Percentiles rank a stretch among this genome's conserved stretches.
phyloP scores from a whole-genome alignment of 1,284 basidiomycete genomes.

The Fistulina hepatica region DNA sequence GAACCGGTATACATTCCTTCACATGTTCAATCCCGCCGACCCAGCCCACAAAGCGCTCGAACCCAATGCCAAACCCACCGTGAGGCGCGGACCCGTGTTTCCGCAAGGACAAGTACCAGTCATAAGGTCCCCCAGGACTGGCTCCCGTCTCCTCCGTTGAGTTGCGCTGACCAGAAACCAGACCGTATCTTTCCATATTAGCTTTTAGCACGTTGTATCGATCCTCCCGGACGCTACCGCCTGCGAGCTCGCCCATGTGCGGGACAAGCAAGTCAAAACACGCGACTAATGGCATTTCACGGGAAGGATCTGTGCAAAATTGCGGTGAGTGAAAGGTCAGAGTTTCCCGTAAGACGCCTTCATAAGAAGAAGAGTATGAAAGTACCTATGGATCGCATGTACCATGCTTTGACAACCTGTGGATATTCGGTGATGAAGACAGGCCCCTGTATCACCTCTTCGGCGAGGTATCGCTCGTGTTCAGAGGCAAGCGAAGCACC shows the following conservation, averaged over 20 bases:
- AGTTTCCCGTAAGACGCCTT: too few relatives aligned
- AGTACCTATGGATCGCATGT: conserved; percentile 58
- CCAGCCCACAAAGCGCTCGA: conserved; percentile 81
- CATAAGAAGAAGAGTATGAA: not conserved
- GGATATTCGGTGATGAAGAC: conserved; percentile 94
- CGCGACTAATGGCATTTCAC: conserved; percentile 52
- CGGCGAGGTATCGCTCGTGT: conserved; percentile 87
- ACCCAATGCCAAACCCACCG: conserved; percentile 89
- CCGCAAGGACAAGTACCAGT: conserved; percentile 81
- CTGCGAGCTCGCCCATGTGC: conserved; percentile 79
- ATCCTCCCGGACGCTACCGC: conserved; percentile 88
- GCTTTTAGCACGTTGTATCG: conserved; percentile 44
- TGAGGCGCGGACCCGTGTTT: conserved; percentile 77
- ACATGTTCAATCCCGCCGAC: conserved; percentile 78
- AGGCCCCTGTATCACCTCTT: conserved; percentile 55
- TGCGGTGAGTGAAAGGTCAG: not conserved
- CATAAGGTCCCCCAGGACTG: conserved; percentile 61
- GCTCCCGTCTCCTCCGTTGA: conserved; percentile 23
- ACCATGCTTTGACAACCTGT: conserved; percentile 78
- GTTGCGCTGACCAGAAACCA: conserved; percentile 9
- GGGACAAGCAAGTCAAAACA: conserved; percentile 95
- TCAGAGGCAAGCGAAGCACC: conserved; percentile 73
- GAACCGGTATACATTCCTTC: conserved; percentile 83
- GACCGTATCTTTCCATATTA: conserved; percentile 40
- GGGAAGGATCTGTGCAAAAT: conserved; percentile 1